Percentiles rank a stretch among this genome's conserved stretches.
Conservation (phyloP, 257 asterid species). For the Euphrasia confusa region DNA sequence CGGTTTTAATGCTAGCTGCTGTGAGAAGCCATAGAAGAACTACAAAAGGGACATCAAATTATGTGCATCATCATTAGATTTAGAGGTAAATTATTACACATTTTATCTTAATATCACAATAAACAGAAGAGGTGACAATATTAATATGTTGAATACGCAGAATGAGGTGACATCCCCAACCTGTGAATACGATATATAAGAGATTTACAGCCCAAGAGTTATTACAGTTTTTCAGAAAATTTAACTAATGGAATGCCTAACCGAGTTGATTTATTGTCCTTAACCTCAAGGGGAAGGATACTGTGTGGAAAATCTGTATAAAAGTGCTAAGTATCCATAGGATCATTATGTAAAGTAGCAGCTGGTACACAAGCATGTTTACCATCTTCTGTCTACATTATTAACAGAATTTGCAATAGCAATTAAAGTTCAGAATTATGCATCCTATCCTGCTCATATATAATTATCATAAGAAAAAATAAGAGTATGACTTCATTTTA, state of each 20-base stretch:
- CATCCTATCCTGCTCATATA: neutral
- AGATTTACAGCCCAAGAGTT: too few species aligned
- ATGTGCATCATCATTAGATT: neutral
- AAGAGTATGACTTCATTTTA: too few species aligned
- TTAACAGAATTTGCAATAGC: neutral
- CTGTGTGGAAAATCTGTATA: too few species aligned
- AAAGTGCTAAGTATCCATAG: neutral
- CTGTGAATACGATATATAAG: too few species aligned
- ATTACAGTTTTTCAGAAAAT: too few species aligned
- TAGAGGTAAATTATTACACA: neutral
- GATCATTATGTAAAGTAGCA: neutral
- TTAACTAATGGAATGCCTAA: too few species aligned
- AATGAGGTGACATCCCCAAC: too few species aligned
- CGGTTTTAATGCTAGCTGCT: slow-evolving; percentile 64
- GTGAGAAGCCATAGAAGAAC: slow-evolving; percentile 59
- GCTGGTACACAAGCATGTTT: neutral
- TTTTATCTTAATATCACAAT: neutral
- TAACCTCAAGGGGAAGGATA: too few species aligned
- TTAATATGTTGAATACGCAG: neutral
- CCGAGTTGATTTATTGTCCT: too few species aligned
- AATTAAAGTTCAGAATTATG: neutral
- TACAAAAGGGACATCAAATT: slow-evolving; percentile 19
- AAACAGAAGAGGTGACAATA: neutral
- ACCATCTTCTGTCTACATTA: neutral
- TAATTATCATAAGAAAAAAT: neutral